A percentile compares a stretch with the other conserved stretches of the same genome.
phyloP scores from a whole-genome alignment of 306 rosid genomes.

The Medicago arabica region DNA sequence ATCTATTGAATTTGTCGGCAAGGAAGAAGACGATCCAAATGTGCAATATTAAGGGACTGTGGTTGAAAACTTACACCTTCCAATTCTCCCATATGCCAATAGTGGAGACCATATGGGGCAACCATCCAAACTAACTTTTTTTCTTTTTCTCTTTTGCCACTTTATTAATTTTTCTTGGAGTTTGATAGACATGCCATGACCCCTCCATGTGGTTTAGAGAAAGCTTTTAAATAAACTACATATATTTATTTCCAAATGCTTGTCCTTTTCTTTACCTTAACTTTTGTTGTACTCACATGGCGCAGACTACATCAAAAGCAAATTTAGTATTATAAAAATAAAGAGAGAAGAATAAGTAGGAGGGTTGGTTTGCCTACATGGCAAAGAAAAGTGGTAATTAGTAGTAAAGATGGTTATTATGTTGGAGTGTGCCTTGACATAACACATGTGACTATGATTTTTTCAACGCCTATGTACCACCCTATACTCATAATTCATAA shows the following conservation, averaged over 20 bases:
- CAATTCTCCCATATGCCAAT: constrained; percentile 21
- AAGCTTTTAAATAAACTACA: constrained; percentile 50
- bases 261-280: constrained; percentile 61
- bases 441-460: constrained; percentile 57
- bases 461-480: constrained; percentile 45
- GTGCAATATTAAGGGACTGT: constrained; percentile 29
- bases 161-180: constrained; percentile 58
- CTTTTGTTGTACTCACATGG: constrained; percentile 72
- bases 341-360: constrained; percentile 23
- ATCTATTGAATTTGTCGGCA: constrained; percentile 44
- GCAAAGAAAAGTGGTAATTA: constrained; percentile 32
- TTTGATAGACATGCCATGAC: constrained; percentile 68
- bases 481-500: constrained; percentile 32
- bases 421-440: constrained; percentile 53
- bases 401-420: constrained; percentile 43
- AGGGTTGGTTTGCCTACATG: constrained; percentile 43
- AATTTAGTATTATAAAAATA: constrained; percentile 30
- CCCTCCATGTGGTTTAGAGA: constrained; percentile 80
- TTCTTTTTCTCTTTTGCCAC: constrained; percentile 43
- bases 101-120: constrained; percentile 60
- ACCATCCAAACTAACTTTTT: constrained; percentile 45
- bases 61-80: constrained; percentile 27
- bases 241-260: constrained; percentile 45
- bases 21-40: constrained; percentile 52
- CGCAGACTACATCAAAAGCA: constrained; percentile 42